These are phyloP conservation scores for Cylindrodendrum hubeiense DNA, from an alignment of 2,329 filamentous ascomycete genomes.

Conservation along the genomic window DNA sequence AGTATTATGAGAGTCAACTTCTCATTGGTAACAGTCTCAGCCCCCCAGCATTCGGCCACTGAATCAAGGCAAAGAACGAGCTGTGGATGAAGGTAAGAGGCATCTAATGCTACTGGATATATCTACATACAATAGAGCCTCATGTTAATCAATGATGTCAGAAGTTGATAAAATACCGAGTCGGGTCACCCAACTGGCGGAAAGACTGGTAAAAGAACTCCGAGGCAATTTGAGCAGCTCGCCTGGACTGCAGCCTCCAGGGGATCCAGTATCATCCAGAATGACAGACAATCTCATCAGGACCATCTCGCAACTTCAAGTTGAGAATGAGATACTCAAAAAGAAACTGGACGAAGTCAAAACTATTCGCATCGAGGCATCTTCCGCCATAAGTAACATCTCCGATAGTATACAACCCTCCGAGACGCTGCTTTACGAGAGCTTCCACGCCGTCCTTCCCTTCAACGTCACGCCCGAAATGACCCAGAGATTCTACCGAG, in stretches of 20 bases:
- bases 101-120: not conserved
- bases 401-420: not conserved
- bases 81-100: not conserved
- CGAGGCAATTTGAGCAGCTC: not conserved
- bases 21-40: not conserved
- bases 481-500: not conserved
- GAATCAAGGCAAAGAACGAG: too few species aligned
- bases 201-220: constrained; percentile 6
- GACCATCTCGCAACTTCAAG: constrained; percentile 12
- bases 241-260: not conserved
- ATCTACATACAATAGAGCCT: not conserved
- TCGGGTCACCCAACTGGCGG: not conserved
- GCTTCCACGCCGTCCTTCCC: not conserved
- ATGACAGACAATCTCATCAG: constrained; percentile 3
- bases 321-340: constrained; percentile 21
- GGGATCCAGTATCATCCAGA: not conserved
- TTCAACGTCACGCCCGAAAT: too few species aligned
- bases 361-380: too few species aligned
- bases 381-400: not conserved
- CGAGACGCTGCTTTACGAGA: not conserved
- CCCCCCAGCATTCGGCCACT: too few species aligned
- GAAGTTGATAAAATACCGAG: not conserved
- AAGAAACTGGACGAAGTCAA: constrained; percentile 3
- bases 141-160: not conserved
- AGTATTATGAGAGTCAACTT: not conserved